Percentiles rank a stretch among this genome's conserved stretches.
phyloP scores from a whole-genome alignment of 768 basidiomycete genomes.

The Lactarius hatsudake region DNA sequence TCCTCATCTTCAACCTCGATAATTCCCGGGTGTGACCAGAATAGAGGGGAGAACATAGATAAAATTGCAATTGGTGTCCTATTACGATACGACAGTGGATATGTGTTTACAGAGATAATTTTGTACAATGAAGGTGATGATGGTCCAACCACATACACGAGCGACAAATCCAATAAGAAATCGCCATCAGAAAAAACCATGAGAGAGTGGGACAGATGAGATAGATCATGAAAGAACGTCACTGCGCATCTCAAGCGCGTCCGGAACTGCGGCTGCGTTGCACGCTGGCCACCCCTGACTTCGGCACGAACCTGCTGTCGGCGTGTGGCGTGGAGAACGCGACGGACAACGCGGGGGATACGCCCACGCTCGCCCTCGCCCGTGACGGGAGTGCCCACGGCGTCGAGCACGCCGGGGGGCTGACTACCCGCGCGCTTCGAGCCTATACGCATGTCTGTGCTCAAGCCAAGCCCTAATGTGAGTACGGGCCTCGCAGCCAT shows the following conservation, averaged over 20 bases:
- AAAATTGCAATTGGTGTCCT: conserved; percentile 6
- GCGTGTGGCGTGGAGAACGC: conserved; percentile 15
- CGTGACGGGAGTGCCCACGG: conserved; percentile 22
- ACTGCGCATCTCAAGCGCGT: not conserved
- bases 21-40: conserved; percentile 80
- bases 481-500: not conserved
- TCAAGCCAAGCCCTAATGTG: conserved; percentile 1
- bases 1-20: conserved; percentile 84
- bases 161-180: not conserved
- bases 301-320: conserved; percentile 23
- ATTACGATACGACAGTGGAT: conserved; percentile 11
- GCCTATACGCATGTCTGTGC: not conserved
- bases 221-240: not conserved
- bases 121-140: conserved; percentile 7
- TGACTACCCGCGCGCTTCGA: conserved; percentile 25
- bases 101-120: conserved; percentile 2
- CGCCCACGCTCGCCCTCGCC: conserved; percentile 20
- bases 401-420: conserved; percentile 16
- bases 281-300: not conserved
- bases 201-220: conserved; percentile 13
- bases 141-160: conserved; percentile 8
- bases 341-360: conserved; percentile 20
- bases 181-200: conserved; percentile 17
- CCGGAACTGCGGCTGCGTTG: conserved; percentile 18
- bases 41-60: not conserved